Evolutionary conservation across 768 basidiomycete species (phyloP).

Genomic region (Suillus variegatus): DNA sequence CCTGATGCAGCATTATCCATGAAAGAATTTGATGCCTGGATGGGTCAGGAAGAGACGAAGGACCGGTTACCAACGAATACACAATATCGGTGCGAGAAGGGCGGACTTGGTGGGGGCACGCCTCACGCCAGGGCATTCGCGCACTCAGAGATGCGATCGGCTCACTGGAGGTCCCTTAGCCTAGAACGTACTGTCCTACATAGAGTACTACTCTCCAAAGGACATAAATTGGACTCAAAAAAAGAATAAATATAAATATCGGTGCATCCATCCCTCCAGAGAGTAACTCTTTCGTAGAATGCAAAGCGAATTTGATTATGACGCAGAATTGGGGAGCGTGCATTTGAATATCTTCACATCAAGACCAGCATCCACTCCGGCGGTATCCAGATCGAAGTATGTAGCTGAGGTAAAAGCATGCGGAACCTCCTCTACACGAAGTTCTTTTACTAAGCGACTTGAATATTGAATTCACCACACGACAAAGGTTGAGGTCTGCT

Average conservation of each 20-base stretch:
- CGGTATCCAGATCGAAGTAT: slow-evolving; percentile 25
- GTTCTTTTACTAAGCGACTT: slow-evolving; percentile 20
- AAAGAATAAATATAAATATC: no score
- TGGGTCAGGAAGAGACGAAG: neutral
- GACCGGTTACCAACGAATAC: slow-evolving; percentile 3
- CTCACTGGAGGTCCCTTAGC: no score
- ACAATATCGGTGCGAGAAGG: slow-evolving; percentile 6
- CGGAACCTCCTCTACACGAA: slow-evolving; percentile 31
- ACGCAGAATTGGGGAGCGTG: slow-evolving; percentile 13
- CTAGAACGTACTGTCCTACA: no score
- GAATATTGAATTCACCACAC: slow-evolving; percentile 3
- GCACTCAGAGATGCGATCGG: no score
- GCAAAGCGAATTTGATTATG: neutral
- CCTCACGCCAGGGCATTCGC: no score
- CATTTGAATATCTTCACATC: slow-evolving; percentile 50
- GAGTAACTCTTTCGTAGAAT: neutral
- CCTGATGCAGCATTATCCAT: neutral
- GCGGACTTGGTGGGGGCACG: no score
- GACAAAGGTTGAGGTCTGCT: neutral
- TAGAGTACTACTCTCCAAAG: no score
- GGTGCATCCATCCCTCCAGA: neutral
- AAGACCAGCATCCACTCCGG: slow-evolving; percentile 33
- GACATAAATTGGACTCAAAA: no score
- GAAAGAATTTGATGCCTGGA: no score
- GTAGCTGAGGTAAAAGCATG: slow-evolving; percentile 10